Percentiles rank a stretch among this genome's conserved stretches.
phyloP scores from a whole-genome alignment of 257 asterid genomes.

The Schizonepeta tenuifolia region DNA sequence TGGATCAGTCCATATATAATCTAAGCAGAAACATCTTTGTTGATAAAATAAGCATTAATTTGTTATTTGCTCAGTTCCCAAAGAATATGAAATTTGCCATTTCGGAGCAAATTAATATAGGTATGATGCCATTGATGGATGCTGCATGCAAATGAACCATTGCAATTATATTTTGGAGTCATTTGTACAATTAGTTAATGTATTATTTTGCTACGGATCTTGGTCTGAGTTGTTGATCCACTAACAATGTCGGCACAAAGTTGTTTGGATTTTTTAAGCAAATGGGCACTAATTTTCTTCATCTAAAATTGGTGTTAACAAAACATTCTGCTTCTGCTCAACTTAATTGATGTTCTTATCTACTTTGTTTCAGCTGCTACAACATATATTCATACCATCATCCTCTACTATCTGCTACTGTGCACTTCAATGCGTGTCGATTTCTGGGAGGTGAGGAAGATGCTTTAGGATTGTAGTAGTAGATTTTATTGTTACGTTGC shows the following conservation, averaged over 20 bases:
- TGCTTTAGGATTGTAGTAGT: too few relatives aligned
- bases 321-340: slow-evolving; percentile 31
- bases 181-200: too few relatives aligned
- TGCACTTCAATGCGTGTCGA: slow-evolving; percentile 34
- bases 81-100: slow-evolving; percentile 19
- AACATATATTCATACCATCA: too few relatives aligned
- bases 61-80: background rate
- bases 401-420: background rate
- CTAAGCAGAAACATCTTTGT: too few relatives aligned
- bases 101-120: slow-evolving; percentile 33
- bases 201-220: slow-evolving; percentile 2
- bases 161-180: background rate
- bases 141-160: slow-evolving; percentile 40
- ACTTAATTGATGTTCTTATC: background rate
- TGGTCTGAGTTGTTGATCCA: slow-evolving; percentile 36
- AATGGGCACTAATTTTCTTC: slow-evolving; percentile 31
- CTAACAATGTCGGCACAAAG: slow-evolving; percentile 42
- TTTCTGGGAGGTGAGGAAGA: slow-evolving; percentile 2
- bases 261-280: slow-evolving; percentile 38
- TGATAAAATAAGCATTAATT: too few relatives aligned
- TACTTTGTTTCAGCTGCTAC: slow-evolving; percentile 8
- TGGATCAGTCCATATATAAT: slow-evolving; percentile 29
- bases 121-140: slow-evolving; percentile 31
- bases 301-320: slow-evolving; percentile 39
- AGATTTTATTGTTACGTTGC: too few relatives aligned